phyloP scores from a whole-genome alignment of 1,284 basidiomycete species.

The Agroathelia rolfsii region DNA sequence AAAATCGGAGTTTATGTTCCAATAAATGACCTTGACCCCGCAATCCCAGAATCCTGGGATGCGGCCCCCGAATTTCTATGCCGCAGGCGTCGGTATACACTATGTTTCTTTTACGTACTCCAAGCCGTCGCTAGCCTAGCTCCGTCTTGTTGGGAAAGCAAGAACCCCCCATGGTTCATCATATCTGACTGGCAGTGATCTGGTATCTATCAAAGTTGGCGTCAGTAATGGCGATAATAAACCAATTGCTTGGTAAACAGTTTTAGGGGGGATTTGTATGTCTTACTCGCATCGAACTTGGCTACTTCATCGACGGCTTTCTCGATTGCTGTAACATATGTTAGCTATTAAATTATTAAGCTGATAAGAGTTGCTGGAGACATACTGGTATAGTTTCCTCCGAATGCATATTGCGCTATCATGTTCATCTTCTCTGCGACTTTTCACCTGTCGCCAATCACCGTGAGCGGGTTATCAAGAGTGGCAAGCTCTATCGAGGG shows the following conservation, averaged over 20 bases:
- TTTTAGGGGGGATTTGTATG: neutral
- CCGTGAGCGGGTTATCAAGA: constrained; percentile 16
- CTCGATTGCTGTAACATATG: constrained; percentile 28
- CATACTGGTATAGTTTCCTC: constrained; percentile 29
- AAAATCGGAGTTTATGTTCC: too few relatives aligned
- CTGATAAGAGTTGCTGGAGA: neutral
- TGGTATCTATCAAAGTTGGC: constrained; percentile 30
- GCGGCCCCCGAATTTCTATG: too few relatives aligned
- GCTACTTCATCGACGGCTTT: constrained; percentile 27
- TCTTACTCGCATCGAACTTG: constrained; percentile 28
- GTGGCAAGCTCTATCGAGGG: constrained; percentile 25
- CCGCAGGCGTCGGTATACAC: too few relatives aligned
- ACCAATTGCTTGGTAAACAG: constrained; percentile 26
- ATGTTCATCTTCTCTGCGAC: constrained; percentile 31
- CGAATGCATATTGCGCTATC: constrained; percentile 30
- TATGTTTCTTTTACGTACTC: too few relatives aligned
- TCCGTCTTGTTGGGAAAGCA: too few relatives aligned
- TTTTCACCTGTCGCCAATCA: constrained; percentile 26
- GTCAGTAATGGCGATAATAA: constrained; percentile 31
- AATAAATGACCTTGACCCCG: too few relatives aligned
- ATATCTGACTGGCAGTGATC: too few relatives aligned
- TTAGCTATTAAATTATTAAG: neutral
- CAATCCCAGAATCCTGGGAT: too few relatives aligned
- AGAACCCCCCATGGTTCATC: too few relatives aligned
- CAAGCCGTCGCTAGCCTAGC: too few relatives aligned